Base-by-base conservation (phyloP, 345 rosid species). In the Syzygium oleosum region DNA sequence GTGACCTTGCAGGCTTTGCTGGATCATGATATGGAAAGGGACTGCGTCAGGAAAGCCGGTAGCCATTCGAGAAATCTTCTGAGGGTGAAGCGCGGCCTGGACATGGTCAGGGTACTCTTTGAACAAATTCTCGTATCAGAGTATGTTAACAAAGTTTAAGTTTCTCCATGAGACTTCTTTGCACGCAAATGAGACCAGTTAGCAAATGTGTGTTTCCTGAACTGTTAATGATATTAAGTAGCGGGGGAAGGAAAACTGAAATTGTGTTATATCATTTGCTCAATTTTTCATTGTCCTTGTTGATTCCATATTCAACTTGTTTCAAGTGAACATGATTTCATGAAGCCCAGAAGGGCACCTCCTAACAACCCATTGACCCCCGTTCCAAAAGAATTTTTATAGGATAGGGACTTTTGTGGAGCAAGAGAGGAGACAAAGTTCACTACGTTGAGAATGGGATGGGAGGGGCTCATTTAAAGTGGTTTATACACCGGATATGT, bases 1-100 rank as follows among this genome's bases (percentile, higher is more conserved):
- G 84, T 85, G 58, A 92, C 95, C 7, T 90, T 95, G 58, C 92
- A 91, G 73, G 93, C 87, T 5, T 86, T 97, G 94, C 52, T 97
- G 85, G 96, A 96, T 34, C 90, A 58, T 29, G 99, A 97, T 91
- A 68, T 95, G 38, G 89, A 90, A 12, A 91, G 87, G 14, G 92
- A 95, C 63, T 85, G 90, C 90, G 96, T 95, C 17, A 93, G 86
- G 90, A 95, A 91, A 92, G 93, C 94, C 19, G 98, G 99, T 86
- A 97, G 99, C 90, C 99, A 95, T 90, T 86, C 98, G 4, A 92
- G 99, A 87, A 98, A 98, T 91, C 95, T 98, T 51, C 87, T 95
- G 94, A 93, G 96, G 90, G 99, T 98, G 13, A 98, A 96, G 94
- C 99, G 99, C 29, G 99, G 99, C 65, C 92, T 98, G 59, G 99